Base-by-base conservation (phyloP, 1,284 basidiomycete genomes). In the Pascua sp. region DNA sequence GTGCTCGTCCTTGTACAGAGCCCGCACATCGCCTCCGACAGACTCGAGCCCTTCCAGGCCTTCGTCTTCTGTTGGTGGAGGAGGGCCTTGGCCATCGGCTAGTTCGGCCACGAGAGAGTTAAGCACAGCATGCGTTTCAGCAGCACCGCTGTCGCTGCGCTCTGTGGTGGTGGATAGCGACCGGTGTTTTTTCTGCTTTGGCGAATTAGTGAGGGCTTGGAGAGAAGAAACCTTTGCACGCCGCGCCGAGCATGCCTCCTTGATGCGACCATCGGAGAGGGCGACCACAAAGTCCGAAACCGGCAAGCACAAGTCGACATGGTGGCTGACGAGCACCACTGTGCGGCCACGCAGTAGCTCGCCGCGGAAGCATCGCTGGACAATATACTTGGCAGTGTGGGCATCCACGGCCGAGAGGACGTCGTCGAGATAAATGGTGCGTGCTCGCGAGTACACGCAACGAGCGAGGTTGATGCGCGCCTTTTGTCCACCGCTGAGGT, bases 391-490 rank as follows among this genome's bases (percentile, higher is more conserved):
- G 4, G 72, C 69, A 8, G 76, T 78, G 52, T 76, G 75, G 8
- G 76, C 75, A 56, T 79, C 77, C 17, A 79, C 73, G 0, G 76
- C 76, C 9, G 69, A 73, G 17, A 78, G 63, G 16, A 75, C 64
- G 42, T 78, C 77, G 60, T 79, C 77, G 8, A 77, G 63, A 49
- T 72, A 77, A 37, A 91, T 81, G 41, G 91, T 84, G 57, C 87
- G 85, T 0, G 88, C 83, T 0, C 82, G 78, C 0, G 88, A 89
- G 69, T 91, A 93, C 1, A 88, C 84, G 1, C 88, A 89, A 4
- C 90, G 81, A 2, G 90, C 90, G 10, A 93, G 78, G 7, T 86
- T 89, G 12, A 93, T 84, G 16, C 91, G 85, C 39, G 90, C 90
- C 80, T 89, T 71, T 56, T 79, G 79, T 2, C 75, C 74, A 39